phyloP scores from a whole-genome alignment of 2,329 filamentous ascomycete genomes.

The Fusarium pilosicola region DNA sequence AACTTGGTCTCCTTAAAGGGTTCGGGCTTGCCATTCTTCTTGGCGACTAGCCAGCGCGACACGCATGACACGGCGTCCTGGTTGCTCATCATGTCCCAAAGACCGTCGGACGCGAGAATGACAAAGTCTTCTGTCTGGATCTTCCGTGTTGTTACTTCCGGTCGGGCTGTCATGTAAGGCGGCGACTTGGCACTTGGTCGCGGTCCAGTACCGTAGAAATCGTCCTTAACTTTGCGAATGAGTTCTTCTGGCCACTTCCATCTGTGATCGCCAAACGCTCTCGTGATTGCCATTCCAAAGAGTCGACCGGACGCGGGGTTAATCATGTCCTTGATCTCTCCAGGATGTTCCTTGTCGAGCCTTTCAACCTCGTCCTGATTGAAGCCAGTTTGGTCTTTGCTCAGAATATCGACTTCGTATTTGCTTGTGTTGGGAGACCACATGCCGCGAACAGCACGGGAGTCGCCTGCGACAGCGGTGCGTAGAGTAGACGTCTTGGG shows the following conservation, averaged over 20 bases:
- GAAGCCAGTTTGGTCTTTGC: conserved; percentile 72
- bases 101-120: conserved; percentile 73
- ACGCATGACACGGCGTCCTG: conserved; percentile 68
- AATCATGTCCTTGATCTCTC: conserved; percentile 65
- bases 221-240: conserved; percentile 48
- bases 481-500: conserved; percentile 61
- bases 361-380: conserved; percentile 67
- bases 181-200: conserved; percentile 62
- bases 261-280: conserved; percentile 74
- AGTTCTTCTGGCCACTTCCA: conserved; percentile 72
- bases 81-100: conserved; percentile 71
- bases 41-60: conserved; percentile 59
- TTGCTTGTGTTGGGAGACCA: conserved; percentile 52
- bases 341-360: conserved; percentile 68
- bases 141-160: conserved; percentile 67
- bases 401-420: conserved; percentile 66
- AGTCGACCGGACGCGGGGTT: conserved; percentile 63
- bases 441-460: conserved; percentile 69
- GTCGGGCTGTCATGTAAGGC: conserved; percentile 75
- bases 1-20: conserved; percentile 31
- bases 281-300: conserved; percentile 68
- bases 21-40: conserved; percentile 41
- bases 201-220: conserved; percentile 59
- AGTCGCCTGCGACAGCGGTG: conserved; percentile 75
- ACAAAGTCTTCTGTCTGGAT: conserved; percentile 65